phyloP scores from a whole-genome alignment of 495 filamentous ascomycete genomes.

The Rostrohypoxylon terebratum region DNA sequence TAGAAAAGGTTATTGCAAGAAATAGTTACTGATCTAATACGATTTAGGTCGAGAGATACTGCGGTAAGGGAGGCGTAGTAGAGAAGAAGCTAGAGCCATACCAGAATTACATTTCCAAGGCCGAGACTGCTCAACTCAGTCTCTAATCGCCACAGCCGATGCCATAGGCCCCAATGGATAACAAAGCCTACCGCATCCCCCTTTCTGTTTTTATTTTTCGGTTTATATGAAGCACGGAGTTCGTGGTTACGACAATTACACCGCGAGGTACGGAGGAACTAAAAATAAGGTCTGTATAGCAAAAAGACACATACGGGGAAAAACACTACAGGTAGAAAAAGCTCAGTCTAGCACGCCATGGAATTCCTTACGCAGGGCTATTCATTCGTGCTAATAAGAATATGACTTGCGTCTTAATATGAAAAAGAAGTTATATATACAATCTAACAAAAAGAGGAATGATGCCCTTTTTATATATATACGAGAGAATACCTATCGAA shows the following conservation, averaged over 20 bases:
- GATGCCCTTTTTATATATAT: background rate
- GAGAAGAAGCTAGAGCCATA: slow-evolving; percentile 49
- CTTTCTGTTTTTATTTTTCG: background rate
- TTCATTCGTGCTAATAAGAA: background rate
- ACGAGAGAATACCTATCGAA: background rate
- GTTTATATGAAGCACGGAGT: slow-evolving; percentile 20
- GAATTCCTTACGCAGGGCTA: background rate
- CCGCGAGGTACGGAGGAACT: slow-evolving; percentile 10
- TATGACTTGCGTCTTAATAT: slow-evolving; percentile 1
- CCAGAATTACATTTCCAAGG: slow-evolving; percentile 37
- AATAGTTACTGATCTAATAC: background rate
- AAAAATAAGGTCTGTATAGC: slow-evolving; percentile 8
- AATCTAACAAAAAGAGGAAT: background rate
- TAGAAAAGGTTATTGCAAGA: too few species aligned
- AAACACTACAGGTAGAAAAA: slow-evolving; percentile 3
- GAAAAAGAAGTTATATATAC: background rate
- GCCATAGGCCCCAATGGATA: background rate
- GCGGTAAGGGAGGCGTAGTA: slow-evolving; percentile 48
- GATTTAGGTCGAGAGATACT: slow-evolving; percentile 58
- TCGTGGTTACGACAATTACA: slow-evolving; percentile 14
- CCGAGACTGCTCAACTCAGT: slow-evolving; percentile 47
- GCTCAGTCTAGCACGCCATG: background rate
- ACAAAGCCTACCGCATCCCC: background rate
- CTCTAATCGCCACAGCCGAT: slow-evolving; percentile 29
- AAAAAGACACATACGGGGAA: slow-evolving; percentile 1